Evolutionary conservation across 179 eudicot species (phyloP).

Genomic region (Vitellaria paradoxa): DNA sequence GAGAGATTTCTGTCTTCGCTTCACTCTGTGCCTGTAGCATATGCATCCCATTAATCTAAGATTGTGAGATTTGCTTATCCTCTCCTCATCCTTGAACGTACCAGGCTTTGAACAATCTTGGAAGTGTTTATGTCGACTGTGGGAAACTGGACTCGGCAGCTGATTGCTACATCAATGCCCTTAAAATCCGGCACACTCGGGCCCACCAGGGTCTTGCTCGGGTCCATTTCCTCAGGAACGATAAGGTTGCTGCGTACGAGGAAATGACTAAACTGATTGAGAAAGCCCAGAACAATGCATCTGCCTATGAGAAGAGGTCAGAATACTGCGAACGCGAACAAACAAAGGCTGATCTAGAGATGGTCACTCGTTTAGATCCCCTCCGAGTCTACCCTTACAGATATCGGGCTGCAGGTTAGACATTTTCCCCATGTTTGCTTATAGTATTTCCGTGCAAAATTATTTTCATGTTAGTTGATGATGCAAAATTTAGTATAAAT

Average conservation of each 20-base stretch:
- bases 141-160: slow-evolving; percentile 87
- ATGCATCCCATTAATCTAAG: neutral
- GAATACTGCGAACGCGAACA: slow-evolving; percentile 93
- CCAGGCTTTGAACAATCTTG: slow-evolving; percentile 98
- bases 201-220: slow-evolving; percentile 99
- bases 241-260: slow-evolving; percentile 72
- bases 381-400: slow-evolving; percentile 96
- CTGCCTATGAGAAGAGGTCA: slow-evolving; percentile 96
- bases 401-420: slow-evolving; percentile 95
- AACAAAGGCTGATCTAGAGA: slow-evolving; percentile 90
- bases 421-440: slow-evolving; percentile 8
- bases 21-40: neutral
- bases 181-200: slow-evolving; percentile 87
- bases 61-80: neutral
- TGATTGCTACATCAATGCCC: slow-evolving; percentile 95
- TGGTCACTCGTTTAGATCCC: slow-evolving; percentile 89
- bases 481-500: no score
- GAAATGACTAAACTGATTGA: slow-evolving; percentile 92
- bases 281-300: slow-evolving; percentile 88
- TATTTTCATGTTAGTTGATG: neutral
- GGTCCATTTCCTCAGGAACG: slow-evolving; percentile 77
- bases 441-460: neutral
- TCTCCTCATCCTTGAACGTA: slow-evolving; percentile 6
- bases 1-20: no score
- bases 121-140: slow-evolving; percentile 93